Base-by-base conservation (phyloP, 2,329 filamentous ascomycete species). In the Beauveria asiatica region DNA sequence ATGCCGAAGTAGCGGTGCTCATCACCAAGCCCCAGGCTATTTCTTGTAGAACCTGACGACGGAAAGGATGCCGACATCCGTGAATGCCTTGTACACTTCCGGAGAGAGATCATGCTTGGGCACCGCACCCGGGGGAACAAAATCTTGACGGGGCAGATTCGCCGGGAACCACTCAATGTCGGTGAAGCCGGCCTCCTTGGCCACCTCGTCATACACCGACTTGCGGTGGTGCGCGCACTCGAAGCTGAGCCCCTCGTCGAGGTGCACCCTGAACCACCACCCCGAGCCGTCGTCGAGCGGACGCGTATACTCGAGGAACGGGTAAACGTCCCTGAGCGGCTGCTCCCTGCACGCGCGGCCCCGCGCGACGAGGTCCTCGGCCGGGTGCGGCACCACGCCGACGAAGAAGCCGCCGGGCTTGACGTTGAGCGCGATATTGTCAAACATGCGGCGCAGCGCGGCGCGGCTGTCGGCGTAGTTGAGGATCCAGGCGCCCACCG, bases 341-440 rank as follows among this genome's bases (percentile, higher is more conserved):
- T 49, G 57, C 48, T 27, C 17, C 27, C 10, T 17, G 39, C 41
- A 42, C n/a, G 21, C 10, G 7, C 21, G 13, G 9, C 13, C 39
- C 3, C 57, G 39, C 11, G 37, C 41, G 5, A n/a, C 57, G 3
- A 59, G 39, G 48, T 59, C 57, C 41, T 59, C 57, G 11, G 39
- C 19, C 39, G 48, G 48, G 19, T 27, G 30, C 39, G 48, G 48
- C 25, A 53, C 49, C 9, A 59, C 57, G 27, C 49, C 49, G 19
- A 59, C 57, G 9, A 59, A 59, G 57, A 59, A 59, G 49, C 48
- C 57, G 44, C 57, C 57, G n/a, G 48, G 57, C 39, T 52, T 52
- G 21, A 59, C 5, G 41, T 59, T 59, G 57, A 46, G 48, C 48
- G 57, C 57, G 16, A 59, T 39, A 8, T 42, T 52, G 49, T 59